Base-by-base conservation (phyloP, 306 rosid species). In the Citrullus amarus region DNA sequence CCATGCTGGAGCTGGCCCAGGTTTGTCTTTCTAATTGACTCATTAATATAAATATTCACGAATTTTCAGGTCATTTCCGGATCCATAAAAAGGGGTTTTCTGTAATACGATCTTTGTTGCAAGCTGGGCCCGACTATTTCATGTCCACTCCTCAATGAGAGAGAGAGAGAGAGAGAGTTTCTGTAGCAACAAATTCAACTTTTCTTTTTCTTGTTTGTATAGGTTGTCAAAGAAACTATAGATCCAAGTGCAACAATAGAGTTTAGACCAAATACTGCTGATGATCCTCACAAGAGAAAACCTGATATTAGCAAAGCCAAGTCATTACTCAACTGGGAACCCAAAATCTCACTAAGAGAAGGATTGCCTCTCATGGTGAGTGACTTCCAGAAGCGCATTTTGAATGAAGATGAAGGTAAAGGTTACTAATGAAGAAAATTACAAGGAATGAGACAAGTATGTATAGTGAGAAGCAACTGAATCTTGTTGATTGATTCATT, bases 201-300 rank as follows among this genome's bases (percentile, higher is more conserved):
- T 44, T n/a, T 68, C 4, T 1, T 14, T 22, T 32, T 70, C 57
- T 9, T 22, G 76, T 36, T 70, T 70, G 20, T 46, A 22, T 70
- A 96, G 99, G 99, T 96, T 56, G 98, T 96, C 51, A 96, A 96
- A 85, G 93, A 90, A 76, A 92, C 96, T 70, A 96, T 96, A 56
- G 99, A 96, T 86, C 80, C 99, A 63, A 91, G 96, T 83, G 93
- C 99, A 36, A 88, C 93, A 50, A 96, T 92, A 85, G 98, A 91
- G 82, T 92, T 85, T 77, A 91, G 30, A 83, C 85, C 97, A 84
- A 96, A 96, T 80, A 96, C 97, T 51, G 99, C 98, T 6, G 99
- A 96, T 81, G 99, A 96, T 87, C 99, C 99, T 17, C 99, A 96
- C 39, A 96, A 85, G 96, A 96, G 99, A 87, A 96, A 92, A 82